Base-by-base conservation (phyloP, 139 green algal species). In the Mychonastes homosphaera region DNA sequence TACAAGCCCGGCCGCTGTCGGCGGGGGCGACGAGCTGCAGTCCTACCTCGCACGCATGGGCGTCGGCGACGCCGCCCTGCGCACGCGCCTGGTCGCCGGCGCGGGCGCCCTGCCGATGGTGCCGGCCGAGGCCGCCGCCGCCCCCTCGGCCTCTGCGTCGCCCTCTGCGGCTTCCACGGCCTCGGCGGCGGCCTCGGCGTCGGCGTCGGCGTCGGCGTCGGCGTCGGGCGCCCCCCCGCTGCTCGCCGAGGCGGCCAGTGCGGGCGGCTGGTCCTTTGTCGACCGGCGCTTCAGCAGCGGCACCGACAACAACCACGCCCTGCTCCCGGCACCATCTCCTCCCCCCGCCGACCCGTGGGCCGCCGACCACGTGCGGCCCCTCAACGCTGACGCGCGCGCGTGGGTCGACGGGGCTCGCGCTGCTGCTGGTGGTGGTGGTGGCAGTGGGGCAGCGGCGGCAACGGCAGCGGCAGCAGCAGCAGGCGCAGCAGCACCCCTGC, bases 11-110 rank as follows among this genome's bases (percentile, higher is more conserved):
- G 18, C 32, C 21, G 1, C 26, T 53, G 3, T 44, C 46, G 3
- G n/a, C 13, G 57, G 88, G 58, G 58, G 80, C 13, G 46, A 81
- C 32, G 76, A 87, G 15, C 70, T 94, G 32, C 73, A 85, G 27
- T 67, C 64, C 33, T 92, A 94, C 60, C 69, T 94, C 46, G 41
- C 76, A 35, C 65, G 82, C 50, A 94, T 94, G 86, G 86, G 86
- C 0, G 79, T 94, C 3, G 70, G 64, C 29, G 69, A 79, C 51
- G 52, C 55, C 7, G 60, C 45, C 30, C 43, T 76, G n/a, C 69
- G 70, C 41, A 47, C 26, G 36, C 55, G 65, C 23, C 62, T 86
- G 38, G n/a, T n/a, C n/a, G n/a, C n/a, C n/a, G n/a, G n/a, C n/a
- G 72, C 75, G 19, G 44, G 43, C 19, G 21, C 53, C 1, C 52